Percentiles rank a stretch among this genome's conserved stretches.
Evolutionary conservation across 768 basidiomycete species (phyloP).

Genomic region (Kwoniella bestiolae): DNA sequence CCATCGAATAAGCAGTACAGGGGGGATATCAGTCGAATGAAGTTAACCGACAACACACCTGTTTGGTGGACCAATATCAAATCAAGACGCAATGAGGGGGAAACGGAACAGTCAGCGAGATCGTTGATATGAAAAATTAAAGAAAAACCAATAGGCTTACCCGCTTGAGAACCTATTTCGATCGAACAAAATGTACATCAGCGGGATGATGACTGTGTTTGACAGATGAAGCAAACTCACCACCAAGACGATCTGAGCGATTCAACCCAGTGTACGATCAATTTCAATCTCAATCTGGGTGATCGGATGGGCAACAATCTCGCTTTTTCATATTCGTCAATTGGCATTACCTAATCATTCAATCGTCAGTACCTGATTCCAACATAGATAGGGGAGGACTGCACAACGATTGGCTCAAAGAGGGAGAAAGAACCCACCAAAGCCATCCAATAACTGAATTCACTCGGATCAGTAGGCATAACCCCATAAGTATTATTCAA

Average conservation of each 20-base stretch:
- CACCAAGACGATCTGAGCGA: constrained; percentile 62
- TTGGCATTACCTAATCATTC: constrained; percentile 69
- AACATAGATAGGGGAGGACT: too few relatives aligned
- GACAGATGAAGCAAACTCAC: constrained; percentile 36
- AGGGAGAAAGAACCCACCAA: too few relatives aligned
- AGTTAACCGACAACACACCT: constrained; percentile 33
- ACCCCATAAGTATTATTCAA: constrained; percentile 76
- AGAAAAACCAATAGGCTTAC: constrained; percentile 5
- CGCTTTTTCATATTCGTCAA: constrained; percentile 86
- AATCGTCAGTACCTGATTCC: neutral
- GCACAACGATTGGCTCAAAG: too few relatives aligned
- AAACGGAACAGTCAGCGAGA: constrained; percentile 2
- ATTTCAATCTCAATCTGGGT: constrained; percentile 73
- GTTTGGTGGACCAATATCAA: neutral
- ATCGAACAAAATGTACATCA: neutral
- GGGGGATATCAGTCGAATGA: neutral
- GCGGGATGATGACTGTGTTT: neutral
- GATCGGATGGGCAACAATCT: constrained; percentile 76
- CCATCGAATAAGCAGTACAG: neutral
- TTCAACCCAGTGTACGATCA: constrained; percentile 96
- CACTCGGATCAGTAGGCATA: constrained; percentile 71
- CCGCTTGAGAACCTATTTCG: constrained; percentile 21
- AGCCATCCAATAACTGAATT: constrained; percentile 89
- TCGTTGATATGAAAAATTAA: neutral
- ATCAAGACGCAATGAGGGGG: constrained; percentile 1